Base-by-base conservation (phyloP, 2,329 filamentous ascomycete species). In the Stromatinia cepivora region DNA sequence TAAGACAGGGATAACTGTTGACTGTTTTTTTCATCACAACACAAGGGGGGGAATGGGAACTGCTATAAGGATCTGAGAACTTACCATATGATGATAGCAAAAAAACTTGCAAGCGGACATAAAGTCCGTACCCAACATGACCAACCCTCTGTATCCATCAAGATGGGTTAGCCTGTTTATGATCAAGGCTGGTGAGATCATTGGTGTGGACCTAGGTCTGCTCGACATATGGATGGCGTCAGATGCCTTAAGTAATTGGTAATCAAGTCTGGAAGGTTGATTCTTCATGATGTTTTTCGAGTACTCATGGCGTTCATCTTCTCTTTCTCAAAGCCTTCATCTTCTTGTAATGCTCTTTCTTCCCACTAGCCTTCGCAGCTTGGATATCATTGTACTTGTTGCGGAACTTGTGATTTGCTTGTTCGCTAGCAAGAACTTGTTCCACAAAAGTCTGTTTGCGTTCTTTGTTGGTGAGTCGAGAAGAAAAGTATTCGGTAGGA, bases 311-410 rank as follows among this genome's bases (percentile, higher is more conserved):
- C 28, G 56, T 71, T 31, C 69, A 72, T 20, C 69, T 58, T 69
- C 73, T 69, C 58, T 73, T 72, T 66, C 75, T 71, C 53, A 73
- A 67, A 39, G 71, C 87, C 77, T 91, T 87, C 73, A 97, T 80
- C 69, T 89, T 90, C 78, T 94, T 94, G 84, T 97, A 98, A 76
- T 92, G 91, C 0, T 87, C 89, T 81, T 94, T 97, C 83, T 93
- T 96, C 66, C 95, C 95, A 75, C 92, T 97, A 34, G 86, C 87
- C 81, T 97, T 98, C 71, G 86, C 85, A 64, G 84, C 84, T 79
- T 97, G 93, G 63, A 98, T 92, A 70, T 94, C 90, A 69, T 87
- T 85, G 80, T 97, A 98, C 81, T 97, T 97, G 77, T 85, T 86
- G 84, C 92, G 93, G 82, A 97, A 95, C 75, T 92, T 91, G 70